These are phyloP conservation scores for Lecanicillium sp. DNA, from an alignment of 2,329 filamentous ascomycete genomes.

Conservation along the genomic window DNA sequence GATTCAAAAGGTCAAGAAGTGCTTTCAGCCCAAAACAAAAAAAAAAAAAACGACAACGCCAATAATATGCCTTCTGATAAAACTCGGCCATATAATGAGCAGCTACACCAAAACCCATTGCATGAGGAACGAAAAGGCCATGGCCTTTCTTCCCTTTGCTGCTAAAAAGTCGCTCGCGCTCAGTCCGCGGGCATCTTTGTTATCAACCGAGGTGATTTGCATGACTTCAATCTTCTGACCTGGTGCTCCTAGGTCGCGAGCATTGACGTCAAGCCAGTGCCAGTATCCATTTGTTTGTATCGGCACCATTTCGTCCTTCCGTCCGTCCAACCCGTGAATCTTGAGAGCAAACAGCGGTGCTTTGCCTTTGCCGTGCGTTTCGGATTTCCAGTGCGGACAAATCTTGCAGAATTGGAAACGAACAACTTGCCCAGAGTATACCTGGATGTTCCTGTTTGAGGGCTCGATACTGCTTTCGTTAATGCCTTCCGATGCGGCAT, in stretches of 20 bases:
- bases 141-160: conserved; percentile 38
- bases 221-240: conserved; percentile 63
- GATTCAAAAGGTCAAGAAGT: too few relatives aligned
- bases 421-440: conserved; percentile 50
- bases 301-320: conserved; percentile 61
- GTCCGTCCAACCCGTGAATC: conserved; percentile 60
- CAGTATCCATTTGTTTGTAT: conserved; percentile 72
- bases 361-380: conserved; percentile 58
- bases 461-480: conserved; percentile 55
- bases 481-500: conserved; percentile 44
- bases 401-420: conserved; percentile 75
- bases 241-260: conserved; percentile 57
- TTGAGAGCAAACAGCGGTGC: conserved; percentile 65
- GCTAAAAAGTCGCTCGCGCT: conserved; percentile 40
- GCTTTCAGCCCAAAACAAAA: too few relatives aligned
- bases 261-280: conserved; percentile 74
- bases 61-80: too few relatives aligned
- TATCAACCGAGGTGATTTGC: conserved; percentile 48
- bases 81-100: too few relatives aligned
- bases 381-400: conserved; percentile 79
- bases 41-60: not conserved
- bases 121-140: conserved; percentile 39
- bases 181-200: conserved; percentile 41
- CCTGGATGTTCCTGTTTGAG: conserved; percentile 45
- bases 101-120: conserved; percentile 44